Evolutionary conservation across 1,284 basidiomycete genomes (phyloP).

Genomic region (Schizopora paradoxa): DNA sequence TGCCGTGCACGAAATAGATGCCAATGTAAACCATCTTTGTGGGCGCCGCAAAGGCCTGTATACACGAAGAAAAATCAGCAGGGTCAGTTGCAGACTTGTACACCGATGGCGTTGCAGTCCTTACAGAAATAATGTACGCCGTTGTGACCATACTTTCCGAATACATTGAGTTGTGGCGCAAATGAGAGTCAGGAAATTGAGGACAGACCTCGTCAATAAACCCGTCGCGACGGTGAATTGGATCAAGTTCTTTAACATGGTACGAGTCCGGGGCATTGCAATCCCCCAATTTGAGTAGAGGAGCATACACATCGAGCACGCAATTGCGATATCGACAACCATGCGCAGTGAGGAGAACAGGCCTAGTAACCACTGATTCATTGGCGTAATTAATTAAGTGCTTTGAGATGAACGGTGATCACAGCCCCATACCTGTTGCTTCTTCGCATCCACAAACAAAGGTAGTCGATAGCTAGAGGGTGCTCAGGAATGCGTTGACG

Average conservation of each 20-base stretch:
- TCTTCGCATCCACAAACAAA: background rate
- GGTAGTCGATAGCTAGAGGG: background rate
- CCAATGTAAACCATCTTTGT: background rate
- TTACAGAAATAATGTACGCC: background rate
- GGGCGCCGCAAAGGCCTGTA: background rate
- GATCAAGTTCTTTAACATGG: background rate
- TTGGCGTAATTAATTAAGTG: background rate
- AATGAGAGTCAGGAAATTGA: background rate
- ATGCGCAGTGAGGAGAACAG: background rate
- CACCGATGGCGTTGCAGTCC: background rate
- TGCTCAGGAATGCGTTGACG: background rate
- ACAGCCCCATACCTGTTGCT: background rate
- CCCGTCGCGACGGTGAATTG: background rate
- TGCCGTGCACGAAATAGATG: conserved; percentile 1
- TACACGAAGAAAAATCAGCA: too few relatives aligned
- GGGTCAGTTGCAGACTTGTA: too few relatives aligned
- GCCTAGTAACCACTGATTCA: background rate
- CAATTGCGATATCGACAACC: background rate
- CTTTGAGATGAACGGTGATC: background rate
- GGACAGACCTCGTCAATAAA: background rate
- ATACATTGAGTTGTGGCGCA: background rate
- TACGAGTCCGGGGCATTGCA: background rate
- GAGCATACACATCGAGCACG: background rate
- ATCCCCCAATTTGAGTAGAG: background rate
- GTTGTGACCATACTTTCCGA: background rate